These are phyloP conservation scores for Apium graveolens DNA, from an alignment of 129 eudicot species.

Conservation along the genomic window DNA sequence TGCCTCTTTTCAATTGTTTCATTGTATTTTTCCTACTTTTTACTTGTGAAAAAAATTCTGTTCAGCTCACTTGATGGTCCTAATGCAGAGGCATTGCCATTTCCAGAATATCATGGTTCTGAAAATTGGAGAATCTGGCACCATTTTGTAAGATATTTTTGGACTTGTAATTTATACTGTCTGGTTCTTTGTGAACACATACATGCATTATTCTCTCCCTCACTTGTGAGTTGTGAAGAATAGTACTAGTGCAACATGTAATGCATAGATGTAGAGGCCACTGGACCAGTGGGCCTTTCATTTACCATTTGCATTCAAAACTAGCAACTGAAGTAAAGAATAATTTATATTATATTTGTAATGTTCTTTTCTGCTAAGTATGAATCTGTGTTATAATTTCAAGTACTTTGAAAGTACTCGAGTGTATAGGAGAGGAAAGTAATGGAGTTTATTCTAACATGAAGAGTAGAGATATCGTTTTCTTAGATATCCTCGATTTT, in stretches of 20 bases:
- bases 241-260: background rate
- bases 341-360: background rate
- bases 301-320: constrained; percentile 5
- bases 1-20: background rate
- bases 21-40: background rate
- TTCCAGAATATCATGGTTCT: constrained; percentile 7
- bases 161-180: background rate
- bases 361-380: background rate
- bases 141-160: background rate
- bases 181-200: background rate
- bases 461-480: too few relatives aligned
- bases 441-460: background rate
- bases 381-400: background rate
- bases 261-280: background rate
- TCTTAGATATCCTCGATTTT: too few relatives aligned
- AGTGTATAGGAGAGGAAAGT: background rate
- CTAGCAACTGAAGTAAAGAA: background rate
- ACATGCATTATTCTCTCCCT: constrained; percentile 4
- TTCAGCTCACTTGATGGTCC: constrained; percentile 2
- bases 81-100: background rate
- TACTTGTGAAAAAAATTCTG: background rate
- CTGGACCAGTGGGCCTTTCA: constrained; percentile 1
- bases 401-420: too few relatives aligned
- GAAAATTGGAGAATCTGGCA: background rate
- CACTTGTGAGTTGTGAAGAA: constrained; percentile 5